Conservation (phyloP, 2,329 filamentous ascomycete species). For the Alternaria consortialis region DNA sequence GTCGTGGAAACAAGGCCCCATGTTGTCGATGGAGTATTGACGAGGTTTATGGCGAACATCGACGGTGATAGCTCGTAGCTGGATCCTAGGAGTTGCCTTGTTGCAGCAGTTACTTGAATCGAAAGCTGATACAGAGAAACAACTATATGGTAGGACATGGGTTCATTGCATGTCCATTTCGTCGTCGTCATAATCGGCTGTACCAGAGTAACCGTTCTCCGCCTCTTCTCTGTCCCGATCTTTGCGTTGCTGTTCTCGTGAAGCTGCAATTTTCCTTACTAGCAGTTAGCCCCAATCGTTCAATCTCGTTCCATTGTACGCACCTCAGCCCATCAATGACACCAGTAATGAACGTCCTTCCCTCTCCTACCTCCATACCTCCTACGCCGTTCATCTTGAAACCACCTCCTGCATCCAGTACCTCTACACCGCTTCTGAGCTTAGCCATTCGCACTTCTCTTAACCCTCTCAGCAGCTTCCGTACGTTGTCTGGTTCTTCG, state of each 20-base stretch:
- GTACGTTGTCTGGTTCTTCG: slow-evolving; percentile 74
- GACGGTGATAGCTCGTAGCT: neutral
- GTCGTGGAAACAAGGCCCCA: neutral
- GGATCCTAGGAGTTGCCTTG: neutral
- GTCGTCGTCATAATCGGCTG: slow-evolving; percentile 68
- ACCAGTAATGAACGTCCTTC: slow-evolving; percentile 80
- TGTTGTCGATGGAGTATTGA: neutral
- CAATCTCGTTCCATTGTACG: neutral
- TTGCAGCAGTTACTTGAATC: neutral
- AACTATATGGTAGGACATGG: neutral
- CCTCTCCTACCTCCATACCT: slow-evolving; percentile 91
- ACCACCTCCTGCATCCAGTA: slow-evolving; percentile 74
- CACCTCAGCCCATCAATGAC: slow-evolving; percentile 84
- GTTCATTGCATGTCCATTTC: slow-evolving; percentile 51
- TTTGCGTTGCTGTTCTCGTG: slow-evolving; percentile 77
- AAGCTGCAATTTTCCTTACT: slow-evolving; percentile 78
- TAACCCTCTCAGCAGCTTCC: slow-evolving; percentile 79
- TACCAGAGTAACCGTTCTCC: slow-evolving; percentile 62
- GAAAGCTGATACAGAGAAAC: neutral
- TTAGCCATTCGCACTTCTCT: slow-evolving; percentile 91
- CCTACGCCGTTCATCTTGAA: slow-evolving; percentile 85
- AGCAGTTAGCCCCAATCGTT: slow-evolving; percentile 12
- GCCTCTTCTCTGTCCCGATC: slow-evolving; percentile 78
- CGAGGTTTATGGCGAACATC: neutral
- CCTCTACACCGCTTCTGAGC: slow-evolving; percentile 77